Evolutionary conservation across 2,329 filamentous ascomycete genomes (phyloP).

Genomic region (Sclerotinia trifoliorum): DNA sequence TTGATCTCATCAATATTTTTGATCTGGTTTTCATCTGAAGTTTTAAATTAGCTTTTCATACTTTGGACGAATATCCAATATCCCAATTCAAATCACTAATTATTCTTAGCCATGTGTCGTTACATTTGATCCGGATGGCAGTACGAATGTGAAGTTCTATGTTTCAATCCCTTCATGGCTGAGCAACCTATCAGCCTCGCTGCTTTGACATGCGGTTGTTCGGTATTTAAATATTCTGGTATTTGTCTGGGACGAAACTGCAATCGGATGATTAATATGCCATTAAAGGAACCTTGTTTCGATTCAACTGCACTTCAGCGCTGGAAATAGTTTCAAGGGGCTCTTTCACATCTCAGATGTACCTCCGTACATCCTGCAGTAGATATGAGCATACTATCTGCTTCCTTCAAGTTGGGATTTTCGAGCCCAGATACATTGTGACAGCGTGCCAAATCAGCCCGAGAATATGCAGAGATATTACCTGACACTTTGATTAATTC

Average conservation of each 20-base stretch:
- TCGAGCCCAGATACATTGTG: constrained; percentile 5
- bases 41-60: neutral
- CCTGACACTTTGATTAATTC: neutral
- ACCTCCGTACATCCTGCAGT: neutral
- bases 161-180: neutral
- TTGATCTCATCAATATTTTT: neutral
- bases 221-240: neutral
- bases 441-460: constrained; percentile 9
- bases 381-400: neutral
- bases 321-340: constrained; percentile 4
- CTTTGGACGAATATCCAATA: neutral
- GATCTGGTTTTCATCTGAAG: constrained; percentile 6
- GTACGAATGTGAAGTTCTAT: neutral
- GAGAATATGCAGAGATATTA: neutral
- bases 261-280: neutral
- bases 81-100: neutral
- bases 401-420: neutral
- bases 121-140: neutral
- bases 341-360: constrained; percentile 1
- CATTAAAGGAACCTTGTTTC: neutral
- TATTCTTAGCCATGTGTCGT: neutral
- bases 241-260: neutral
- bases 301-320: constrained; percentile 1
- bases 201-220: neutral
- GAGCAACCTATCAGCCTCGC: neutral